Conservation (phyloP, 1,139 yeast genomes). For the Arxiozyma telluris region DNA sequence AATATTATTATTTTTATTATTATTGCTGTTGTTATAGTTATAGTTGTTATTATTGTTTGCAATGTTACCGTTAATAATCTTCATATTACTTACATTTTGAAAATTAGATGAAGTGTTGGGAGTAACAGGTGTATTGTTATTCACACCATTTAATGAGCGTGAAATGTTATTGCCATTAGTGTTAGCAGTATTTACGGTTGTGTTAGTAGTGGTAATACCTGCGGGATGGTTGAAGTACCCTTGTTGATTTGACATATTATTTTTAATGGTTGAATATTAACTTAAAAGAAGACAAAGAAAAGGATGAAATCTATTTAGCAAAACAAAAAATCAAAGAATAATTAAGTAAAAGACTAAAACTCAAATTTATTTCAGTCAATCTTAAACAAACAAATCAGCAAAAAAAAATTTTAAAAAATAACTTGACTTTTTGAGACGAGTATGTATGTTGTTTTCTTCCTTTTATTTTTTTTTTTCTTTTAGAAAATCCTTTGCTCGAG, state of each 20-base stretch:
- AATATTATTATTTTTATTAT: neutral
- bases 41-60: slow-evolving; percentile 5
- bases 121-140: slow-evolving; percentile 2
- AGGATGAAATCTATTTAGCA: too few species aligned
- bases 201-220: slow-evolving; percentile 7
- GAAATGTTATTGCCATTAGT: neutral
- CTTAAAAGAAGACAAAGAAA: too few species aligned
- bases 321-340: too few species aligned
- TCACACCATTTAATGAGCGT: slow-evolving; percentile 1
- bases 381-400: neutral
- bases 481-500: neutral
- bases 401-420: too few species aligned
- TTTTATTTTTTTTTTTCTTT: too few species aligned
- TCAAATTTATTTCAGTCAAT: neutral
- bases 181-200: neutral
- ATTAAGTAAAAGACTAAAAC: too few species aligned
- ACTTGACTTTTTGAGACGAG: neutral
- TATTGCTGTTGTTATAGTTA: neutral
- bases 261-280: neutral
- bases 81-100: slow-evolving; percentile 10
- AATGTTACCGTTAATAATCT: slow-evolving; percentile 11
- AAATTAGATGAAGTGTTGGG: slow-evolving; percentile 5
- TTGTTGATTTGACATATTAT: slow-evolving; percentile 2
- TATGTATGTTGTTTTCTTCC: neutral
- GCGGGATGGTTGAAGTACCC: slow-evolving; percentile 1